Base-by-base conservation (phyloP, 1,284 basidiomycete species). In the Exsudoporus floridanus region DNA sequence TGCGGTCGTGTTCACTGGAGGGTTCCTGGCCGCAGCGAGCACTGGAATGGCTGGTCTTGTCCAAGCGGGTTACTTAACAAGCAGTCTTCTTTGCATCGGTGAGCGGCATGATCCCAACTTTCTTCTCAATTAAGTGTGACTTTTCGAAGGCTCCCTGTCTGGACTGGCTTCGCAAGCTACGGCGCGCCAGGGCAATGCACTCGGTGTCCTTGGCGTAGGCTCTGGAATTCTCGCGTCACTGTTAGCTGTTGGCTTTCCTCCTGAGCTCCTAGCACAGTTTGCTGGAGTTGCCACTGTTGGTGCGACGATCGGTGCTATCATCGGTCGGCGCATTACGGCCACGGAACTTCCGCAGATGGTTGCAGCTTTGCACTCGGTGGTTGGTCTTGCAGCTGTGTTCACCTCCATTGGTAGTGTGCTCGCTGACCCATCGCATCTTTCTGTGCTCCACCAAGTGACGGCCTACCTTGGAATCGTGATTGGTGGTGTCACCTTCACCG, bases 381-480 rank as follows among this genome's bases (percentile, higher is more conserved):
- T 93, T 43, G 90, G 90, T 70, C 78, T 93, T 19, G 90, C 90
- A 2, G 90, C 90, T 2, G 90, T 93, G 28, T 74, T 93, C 63
- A 93, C 91, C 13, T 89, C 85, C 47, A 86, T 92, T 30, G 90
- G 75, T 8, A 90, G 87, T 62, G 90, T 93, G 7, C 72, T 93
- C 21, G 79, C 81, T 12, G 83, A 89, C 56, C 73, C 80, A 25
- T 74, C 77, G 12, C 85, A 89, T 64, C 72, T 84, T 18, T 80
- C 84, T 3, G 84, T 77, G 3, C 74, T 93, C 30, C 90, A 92
- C 64, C 76, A 89, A 49, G 82, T 90, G 23, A 89, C 90, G 0
- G 90, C 91, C 1, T 92, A 93, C 67, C 77, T 93, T 28, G 90
- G 90, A 18, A 87, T 93, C 27, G 82, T 93, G 39, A 92, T 93